phyloP scores from a whole-genome alignment of 2,329 filamentous ascomycete species.

The Exophiala mesophila region DNA sequence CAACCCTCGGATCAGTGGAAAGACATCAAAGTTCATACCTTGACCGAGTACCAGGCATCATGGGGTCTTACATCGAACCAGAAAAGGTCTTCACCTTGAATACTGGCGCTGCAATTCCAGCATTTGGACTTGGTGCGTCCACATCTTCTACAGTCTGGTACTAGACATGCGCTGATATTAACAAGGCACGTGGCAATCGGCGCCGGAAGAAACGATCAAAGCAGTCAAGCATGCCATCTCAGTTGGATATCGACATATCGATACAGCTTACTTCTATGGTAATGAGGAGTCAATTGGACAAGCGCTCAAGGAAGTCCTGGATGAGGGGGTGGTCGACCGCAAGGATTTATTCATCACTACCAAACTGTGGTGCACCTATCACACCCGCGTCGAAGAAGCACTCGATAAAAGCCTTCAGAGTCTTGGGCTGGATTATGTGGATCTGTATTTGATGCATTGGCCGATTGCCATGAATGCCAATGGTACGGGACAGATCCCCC shows the following conservation, averaged over 20 bases:
- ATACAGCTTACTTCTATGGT: slow-evolving; percentile 68
- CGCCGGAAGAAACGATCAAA: slow-evolving; percentile 60
- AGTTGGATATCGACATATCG: slow-evolving; percentile 68
- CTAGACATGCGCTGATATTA: too few relatives aligned
- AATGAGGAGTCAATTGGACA: slow-evolving; percentile 67
- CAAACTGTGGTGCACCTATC: slow-evolving; percentile 68
- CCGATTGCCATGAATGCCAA: slow-evolving; percentile 32
- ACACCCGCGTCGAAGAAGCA: slow-evolving; percentile 54
- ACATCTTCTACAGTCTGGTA: too few relatives aligned
- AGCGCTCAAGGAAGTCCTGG: slow-evolving; percentile 56
- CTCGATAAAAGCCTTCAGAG: slow-evolving; percentile 54
- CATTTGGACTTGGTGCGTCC: slow-evolving; percentile 69
- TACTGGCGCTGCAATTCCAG: slow-evolving; percentile 42
- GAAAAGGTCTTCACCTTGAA: slow-evolving; percentile 35
- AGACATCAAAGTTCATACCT: too few relatives aligned
- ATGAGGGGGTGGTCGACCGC: slow-evolving; percentile 58
- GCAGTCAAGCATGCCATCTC: slow-evolving; percentile 66
- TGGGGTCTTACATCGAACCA: too few relatives aligned
- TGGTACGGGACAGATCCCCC: slow-evolving; percentile 11
- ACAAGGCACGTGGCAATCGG: slow-evolving; percentile 75
- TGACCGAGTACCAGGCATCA: too few relatives aligned
- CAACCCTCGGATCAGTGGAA: too few relatives aligned
- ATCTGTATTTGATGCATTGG: slow-evolving; percentile 59
- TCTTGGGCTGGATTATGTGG: slow-evolving; percentile 56
- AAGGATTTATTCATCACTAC: slow-evolving; percentile 67